Evolutionary conservation across 805 yeast species (phyloP).

Genomic region (Brettanomyces anomalus): DNA sequence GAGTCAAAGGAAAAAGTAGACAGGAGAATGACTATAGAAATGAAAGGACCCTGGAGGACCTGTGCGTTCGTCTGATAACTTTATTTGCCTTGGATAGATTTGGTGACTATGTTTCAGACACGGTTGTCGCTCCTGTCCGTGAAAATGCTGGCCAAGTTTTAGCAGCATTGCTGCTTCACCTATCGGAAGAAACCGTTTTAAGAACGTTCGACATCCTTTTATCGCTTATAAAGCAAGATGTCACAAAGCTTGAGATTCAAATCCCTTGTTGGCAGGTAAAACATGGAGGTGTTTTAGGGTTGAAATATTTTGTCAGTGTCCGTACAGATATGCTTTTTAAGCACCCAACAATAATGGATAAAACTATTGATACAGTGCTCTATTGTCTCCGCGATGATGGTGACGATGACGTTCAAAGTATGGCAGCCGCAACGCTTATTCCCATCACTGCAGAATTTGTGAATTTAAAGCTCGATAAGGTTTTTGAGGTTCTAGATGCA

Average conservation of each 20-base stretch:
- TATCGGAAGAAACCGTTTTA: slow-evolving; percentile 49
- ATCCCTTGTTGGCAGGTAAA: slow-evolving; percentile 89
- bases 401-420: slow-evolving; percentile 97
- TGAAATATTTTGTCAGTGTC: slow-evolving; percentile 85
- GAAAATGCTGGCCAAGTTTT: slow-evolving; percentile 94
- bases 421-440: slow-evolving; percentile 84
- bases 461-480: slow-evolving; percentile 42
- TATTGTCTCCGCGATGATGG: slow-evolving; percentile 92
- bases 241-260: slow-evolving; percentile 31
- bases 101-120: slow-evolving; percentile 95
- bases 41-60: slow-evolving; percentile 68
- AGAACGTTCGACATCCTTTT: slow-evolving; percentile 59
- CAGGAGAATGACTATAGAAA: slow-evolving; percentile 62
- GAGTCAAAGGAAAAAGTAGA: slow-evolving; percentile 53
- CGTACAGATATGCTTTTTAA: slow-evolving; percentile 67
- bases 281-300: slow-evolving; percentile 95
- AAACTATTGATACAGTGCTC: slow-evolving; percentile 75
- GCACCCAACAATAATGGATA: slow-evolving; percentile 50
- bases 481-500: slow-evolving; percentile 46
- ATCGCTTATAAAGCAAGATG: slow-evolving; percentile 59
- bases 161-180: slow-evolving; percentile 78
- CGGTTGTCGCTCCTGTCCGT: slow-evolving; percentile 96
- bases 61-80: slow-evolving; percentile 76
- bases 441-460: slow-evolving; percentile 90
- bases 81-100: slow-evolving; percentile 88